Percentiles rank a stretch among this genome's conserved stretches.
phyloP scores from a whole-genome alignment of 495 filamentous ascomycete species.

The Articulospora tetracladia region DNA sequence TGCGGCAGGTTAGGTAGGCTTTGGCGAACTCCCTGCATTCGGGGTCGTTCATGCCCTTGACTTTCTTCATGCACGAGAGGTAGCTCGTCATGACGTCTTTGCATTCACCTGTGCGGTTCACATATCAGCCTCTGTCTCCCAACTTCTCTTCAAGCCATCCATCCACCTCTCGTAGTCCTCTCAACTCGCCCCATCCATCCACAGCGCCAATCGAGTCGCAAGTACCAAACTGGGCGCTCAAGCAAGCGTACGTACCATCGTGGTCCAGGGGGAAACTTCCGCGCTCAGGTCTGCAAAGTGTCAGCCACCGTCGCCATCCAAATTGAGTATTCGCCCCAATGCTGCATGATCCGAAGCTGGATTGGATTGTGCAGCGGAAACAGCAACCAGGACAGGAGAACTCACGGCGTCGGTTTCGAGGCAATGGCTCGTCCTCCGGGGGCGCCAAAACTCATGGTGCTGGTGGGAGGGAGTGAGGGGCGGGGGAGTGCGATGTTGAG shows the following conservation, averaged over 20 bases:
- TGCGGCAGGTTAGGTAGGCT: conserved; percentile 82
- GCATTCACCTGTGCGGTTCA: conserved; percentile 73
- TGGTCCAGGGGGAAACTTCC: conserved; percentile 97
- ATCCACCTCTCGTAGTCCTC: neutral
- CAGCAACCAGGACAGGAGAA: conserved; percentile 16
- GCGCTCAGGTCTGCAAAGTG: conserved; percentile 68
- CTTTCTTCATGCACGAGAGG: conserved; percentile 76
- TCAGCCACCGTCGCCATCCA: conserved; percentile 4
- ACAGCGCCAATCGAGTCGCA: too few species aligned
- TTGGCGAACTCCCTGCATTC: conserved; percentile 84
- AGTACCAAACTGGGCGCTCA: too few species aligned
- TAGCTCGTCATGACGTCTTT: conserved; percentile 81
- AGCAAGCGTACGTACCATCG: conserved; percentile 82
- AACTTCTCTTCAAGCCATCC: neutral
- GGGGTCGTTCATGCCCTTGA: conserved; percentile 77
- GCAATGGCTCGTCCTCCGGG: conserved; percentile 69
- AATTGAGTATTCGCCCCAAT: too few species aligned
- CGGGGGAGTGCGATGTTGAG: too few species aligned
- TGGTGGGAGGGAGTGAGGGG: neutral
- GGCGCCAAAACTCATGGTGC: conserved; percentile 62
- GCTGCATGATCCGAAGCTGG: too few species aligned
- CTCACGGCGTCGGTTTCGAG: conserved; percentile 75
- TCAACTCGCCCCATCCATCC: too few species aligned
- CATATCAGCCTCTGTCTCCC: conserved; percentile 8
- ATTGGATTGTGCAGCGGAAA: too few species aligned